phyloP scores from a whole-genome alignment of 345 rosid species.

The Raphanus raphanistrum region DNA sequence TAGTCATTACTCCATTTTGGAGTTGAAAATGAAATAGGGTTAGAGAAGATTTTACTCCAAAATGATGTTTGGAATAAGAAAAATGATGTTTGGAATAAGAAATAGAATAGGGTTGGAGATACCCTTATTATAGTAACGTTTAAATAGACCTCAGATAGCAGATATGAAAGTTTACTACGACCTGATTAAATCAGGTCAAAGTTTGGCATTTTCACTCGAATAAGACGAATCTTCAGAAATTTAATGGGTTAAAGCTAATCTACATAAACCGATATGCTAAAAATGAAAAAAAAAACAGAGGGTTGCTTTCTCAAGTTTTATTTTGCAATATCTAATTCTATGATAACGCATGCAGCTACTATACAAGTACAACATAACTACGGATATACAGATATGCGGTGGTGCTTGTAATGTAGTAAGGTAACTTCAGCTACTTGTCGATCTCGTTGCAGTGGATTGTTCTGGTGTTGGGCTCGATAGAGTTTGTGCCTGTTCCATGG shows the following conservation, averaged over 20 bases:
- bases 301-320: slow-evolving; percentile 27
- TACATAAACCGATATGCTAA: not conserved
- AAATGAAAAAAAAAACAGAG: not conserved
- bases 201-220: not conserved
- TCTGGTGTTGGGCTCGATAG: slow-evolving; percentile 30
- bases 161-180: not conserved
- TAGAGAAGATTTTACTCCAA: too few species aligned
- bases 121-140: not conserved
- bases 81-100: too few species aligned
- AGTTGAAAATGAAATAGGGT: too few species aligned
- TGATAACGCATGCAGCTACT: slow-evolving; percentile 34
- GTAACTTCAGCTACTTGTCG: slow-evolving; percentile 36
- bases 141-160: not conserved
- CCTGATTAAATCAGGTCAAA: not conserved
- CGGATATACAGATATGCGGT: slow-evolving; percentile 28
- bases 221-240: not conserved
- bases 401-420: slow-evolving; percentile 3
- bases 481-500: slow-evolving; percentile 26
- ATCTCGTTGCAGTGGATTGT: slow-evolving; percentile 16
- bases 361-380: slow-evolving; percentile 33
- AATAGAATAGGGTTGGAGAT: too few species aligned
- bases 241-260: not conserved
- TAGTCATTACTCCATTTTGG: too few species aligned
- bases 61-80: too few species aligned
- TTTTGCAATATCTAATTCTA: not conserved